Percentiles rank a stretch among this genome's conserved stretches.
phyloP scores from a whole-genome alignment of 2,329 filamentous ascomycete species.

The Shiraia sp. region DNA sequence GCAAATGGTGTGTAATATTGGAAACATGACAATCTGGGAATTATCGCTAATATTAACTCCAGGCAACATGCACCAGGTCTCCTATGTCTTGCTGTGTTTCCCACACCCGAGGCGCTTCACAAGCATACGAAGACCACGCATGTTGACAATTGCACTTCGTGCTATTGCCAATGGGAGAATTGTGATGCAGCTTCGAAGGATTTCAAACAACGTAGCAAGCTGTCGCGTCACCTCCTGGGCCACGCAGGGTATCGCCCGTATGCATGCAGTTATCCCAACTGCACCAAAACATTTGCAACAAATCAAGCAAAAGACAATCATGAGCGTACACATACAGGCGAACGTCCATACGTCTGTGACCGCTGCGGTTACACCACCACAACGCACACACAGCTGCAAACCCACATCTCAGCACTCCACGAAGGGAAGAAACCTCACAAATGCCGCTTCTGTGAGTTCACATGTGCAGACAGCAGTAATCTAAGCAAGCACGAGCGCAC shows the following conservation, averaged over 20 bases:
- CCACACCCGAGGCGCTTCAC: conserved; percentile 34
- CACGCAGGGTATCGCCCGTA: conserved; percentile 45
- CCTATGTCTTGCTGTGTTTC: conserved; percentile 35
- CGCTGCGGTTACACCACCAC: conserved; percentile 44
- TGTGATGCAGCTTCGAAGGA: conserved; percentile 41
- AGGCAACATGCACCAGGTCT: conserved; percentile 31
- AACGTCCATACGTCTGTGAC: conserved; percentile 42
- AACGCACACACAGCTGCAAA: conserved; percentile 45
- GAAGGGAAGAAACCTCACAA: conserved; percentile 43
- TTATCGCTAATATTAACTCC: too few species aligned
- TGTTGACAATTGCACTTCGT: conserved; percentile 39
- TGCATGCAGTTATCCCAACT: conserved; percentile 39
- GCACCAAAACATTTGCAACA: conserved; percentile 45
- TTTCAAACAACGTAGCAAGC: conserved; percentile 46
- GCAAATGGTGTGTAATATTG: conserved; percentile 33
- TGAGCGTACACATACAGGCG: conserved; percentile 43
- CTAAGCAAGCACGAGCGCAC: conserved; percentile 45
- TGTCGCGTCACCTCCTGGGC: conserved; percentile 42
- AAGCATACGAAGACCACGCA: conserved; percentile 42
- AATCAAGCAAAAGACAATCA: conserved; percentile 48
- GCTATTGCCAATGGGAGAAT: conserved; percentile 42
- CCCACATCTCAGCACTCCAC: conserved; percentile 43
- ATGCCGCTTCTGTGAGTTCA: conserved; percentile 45
- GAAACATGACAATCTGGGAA: neutral
- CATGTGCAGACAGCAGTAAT: conserved; percentile 43